phyloP scores from a whole-genome alignment of 768 basidiomycete species.

The Mycena latifolia region DNA sequence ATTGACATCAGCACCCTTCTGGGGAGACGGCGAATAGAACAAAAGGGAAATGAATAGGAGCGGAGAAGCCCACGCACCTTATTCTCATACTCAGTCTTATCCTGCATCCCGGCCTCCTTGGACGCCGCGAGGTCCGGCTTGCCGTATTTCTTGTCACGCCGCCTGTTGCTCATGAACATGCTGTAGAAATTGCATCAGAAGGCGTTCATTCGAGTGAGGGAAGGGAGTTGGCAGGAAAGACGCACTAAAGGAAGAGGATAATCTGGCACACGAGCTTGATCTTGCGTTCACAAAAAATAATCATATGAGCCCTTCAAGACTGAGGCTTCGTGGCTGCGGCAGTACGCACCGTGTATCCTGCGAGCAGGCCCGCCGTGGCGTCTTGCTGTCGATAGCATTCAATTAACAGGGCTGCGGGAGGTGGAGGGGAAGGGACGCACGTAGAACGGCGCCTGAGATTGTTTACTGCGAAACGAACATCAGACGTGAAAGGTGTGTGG shows the following conservation, averaged over 20 bases:
- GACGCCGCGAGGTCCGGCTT: constrained; percentile 30
- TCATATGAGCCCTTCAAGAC: background rate
- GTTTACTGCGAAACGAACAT: constrained; percentile 11
- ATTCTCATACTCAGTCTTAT: constrained; percentile 39
- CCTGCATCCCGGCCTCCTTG: constrained; percentile 39
- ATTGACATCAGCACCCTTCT: background rate
- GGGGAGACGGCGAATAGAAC: background rate
- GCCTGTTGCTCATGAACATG: constrained; percentile 30
- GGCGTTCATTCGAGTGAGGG: background rate
- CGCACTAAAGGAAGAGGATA: constrained; percentile 28
- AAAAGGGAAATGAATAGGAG: no score
- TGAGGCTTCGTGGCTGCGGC: background rate
- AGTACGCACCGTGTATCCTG: constrained; percentile 27
- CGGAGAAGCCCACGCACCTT: no score
- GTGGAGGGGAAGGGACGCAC: constrained; percentile 13
- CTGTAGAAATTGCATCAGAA: constrained; percentile 7
- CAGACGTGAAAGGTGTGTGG: no score
- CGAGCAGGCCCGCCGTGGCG: constrained; percentile 33
- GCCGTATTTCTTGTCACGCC: constrained; percentile 34
- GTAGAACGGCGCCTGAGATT: constrained; percentile 35
- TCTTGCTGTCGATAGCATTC: constrained; percentile 23
- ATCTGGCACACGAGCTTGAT: constrained; percentile 38
- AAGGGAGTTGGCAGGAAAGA: background rate
- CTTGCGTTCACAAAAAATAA: background rate
- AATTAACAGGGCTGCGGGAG: background rate